phyloP scores from a whole-genome alignment of 2,329 filamentous ascomycete genomes.

The Endoconidiophora laricicola region DNA sequence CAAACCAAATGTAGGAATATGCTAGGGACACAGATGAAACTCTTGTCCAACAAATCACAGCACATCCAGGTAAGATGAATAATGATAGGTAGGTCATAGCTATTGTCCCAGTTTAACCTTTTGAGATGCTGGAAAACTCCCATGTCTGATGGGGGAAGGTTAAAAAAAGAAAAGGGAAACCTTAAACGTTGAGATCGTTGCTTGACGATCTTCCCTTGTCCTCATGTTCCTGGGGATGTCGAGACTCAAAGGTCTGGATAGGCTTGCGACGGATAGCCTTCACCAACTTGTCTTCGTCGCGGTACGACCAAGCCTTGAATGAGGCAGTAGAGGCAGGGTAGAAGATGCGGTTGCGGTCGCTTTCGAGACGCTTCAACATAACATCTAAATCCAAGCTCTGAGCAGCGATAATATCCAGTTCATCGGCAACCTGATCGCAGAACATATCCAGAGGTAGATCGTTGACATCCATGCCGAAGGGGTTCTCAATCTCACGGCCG shows the following conservation, averaged over 20 bases:
- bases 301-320: constrained; percentile 23
- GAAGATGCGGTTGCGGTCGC: constrained; percentile 32
- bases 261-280: constrained; percentile 26
- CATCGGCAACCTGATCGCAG: constrained; percentile 56
- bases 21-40: too few species aligned
- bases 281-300: constrained; percentile 25
- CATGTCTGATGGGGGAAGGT: too few species aligned
- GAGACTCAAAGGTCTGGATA: constrained; percentile 18
- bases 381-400: constrained; percentile 21
- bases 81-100: too few species aligned
- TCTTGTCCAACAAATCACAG: too few species aligned
- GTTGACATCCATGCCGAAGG: constrained; percentile 71
- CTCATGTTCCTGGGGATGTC: constrained; percentile 2
- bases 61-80: too few species aligned
- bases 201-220: constrained; percentile 5
- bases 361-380: constrained; percentile 20
- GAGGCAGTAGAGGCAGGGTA: constrained; percentile 34
- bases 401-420: constrained; percentile 58
- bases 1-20: too few species aligned
- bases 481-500: constrained; percentile 70
- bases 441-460: constrained; percentile 62
- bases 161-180: neutral
- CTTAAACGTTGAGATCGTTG: constrained; percentile 8
- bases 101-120: too few species aligned
- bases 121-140: too few species aligned